Base-by-base conservation (phyloP, 1,139 yeast species). In the Debaryomyces nepalensis region DNA sequence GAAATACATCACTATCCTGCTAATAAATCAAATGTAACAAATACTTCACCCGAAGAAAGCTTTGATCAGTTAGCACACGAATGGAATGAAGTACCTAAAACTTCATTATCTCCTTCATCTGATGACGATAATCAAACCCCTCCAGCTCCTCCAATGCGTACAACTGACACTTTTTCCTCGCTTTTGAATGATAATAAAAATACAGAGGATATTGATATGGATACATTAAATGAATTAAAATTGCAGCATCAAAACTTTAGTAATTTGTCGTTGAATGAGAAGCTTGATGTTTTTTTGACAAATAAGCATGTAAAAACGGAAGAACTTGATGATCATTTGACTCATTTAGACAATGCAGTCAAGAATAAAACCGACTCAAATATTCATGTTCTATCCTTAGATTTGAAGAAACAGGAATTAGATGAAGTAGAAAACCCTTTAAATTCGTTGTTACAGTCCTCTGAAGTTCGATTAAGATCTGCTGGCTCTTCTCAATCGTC, bases 401-500 rank as follows among this genome's bases (percentile, higher is more conserved):
- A 65, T 15, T 56, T 73, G 41, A 29, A 30, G 26, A 30, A 18
- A 18, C 66, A 66, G 40, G 45, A 52, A 8, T 29, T 43, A 10
- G 43, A 50, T 4, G 51, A 49, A 8, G 51, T 63, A 19, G 72
- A 68, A 38, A 64, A 66, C 46, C 76, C 75, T 3, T 57, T 71
- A 39, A 56, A 63, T 40, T 67, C 72, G 0, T 59, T 71, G 27
- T 52, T 63, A 2, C 58, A 58, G 27, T 48, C 64, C 2, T 57
- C 62, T 11, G 73, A 67, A 34, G 60, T 64, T 11, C 59, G 61
- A 40, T 54, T 69, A 39, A 60, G 59, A 44, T 66, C 73, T 4
- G 68, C 69, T 4, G 75, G 73, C 9, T 69, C 76, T 8, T 72
- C 77, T 3, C 75, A 71, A 49, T 70, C 76, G 2, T 72, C 77